These are phyloP conservation scores for Penicillium sp. DNA, from an alignment of 2,329 filamentous ascomycete species.

Conservation along the genomic window DNA sequence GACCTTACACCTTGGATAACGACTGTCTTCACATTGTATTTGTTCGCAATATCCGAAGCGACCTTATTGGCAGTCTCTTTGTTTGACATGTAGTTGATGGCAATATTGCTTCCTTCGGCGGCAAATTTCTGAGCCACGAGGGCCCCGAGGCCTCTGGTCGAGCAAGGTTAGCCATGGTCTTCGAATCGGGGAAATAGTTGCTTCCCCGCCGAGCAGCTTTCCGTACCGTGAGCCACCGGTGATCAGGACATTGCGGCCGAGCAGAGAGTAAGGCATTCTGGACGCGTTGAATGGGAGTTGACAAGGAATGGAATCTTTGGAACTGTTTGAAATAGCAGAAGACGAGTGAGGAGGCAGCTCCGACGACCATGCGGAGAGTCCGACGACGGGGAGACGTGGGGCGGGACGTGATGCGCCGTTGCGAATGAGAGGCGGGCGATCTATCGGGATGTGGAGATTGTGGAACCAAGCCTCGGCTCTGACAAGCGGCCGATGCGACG, in stretches of 20 bases:
- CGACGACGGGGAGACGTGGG: no score
- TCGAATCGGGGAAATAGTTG: background rate
- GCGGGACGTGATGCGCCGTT: no score
- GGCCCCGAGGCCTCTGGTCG: slow-evolving; percentile 66
- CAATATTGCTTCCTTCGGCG: slow-evolving; percentile 63
- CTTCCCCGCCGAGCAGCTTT: background rate
- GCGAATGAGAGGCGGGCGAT: no score
- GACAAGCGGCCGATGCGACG: no score
- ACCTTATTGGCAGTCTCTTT: slow-evolving; percentile 59
- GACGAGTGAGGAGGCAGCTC: no score
- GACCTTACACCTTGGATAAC: slow-evolving; percentile 59
- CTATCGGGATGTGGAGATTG: no score
- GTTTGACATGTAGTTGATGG: slow-evolving; percentile 70
- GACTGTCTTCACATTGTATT: slow-evolving; percentile 53
- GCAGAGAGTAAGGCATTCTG: slow-evolving; percentile 61
- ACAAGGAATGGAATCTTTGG: no score
- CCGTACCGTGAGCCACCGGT: slow-evolving; percentile 62
- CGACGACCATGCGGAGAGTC: no score
- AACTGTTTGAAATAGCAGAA: no score
- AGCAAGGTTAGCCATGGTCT: background rate
- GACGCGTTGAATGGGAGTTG: background rate
- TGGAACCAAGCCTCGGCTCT: background rate
- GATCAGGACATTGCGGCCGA: slow-evolving; percentile 60
- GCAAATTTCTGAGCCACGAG: slow-evolving; percentile 66
- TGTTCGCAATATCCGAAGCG: slow-evolving; percentile 52